Evolutionary conservation across 768 basidiomycete species (phyloP), one percentile per base, ranked within the genome.

Genomic region (Tylopilus vinaceipallidus): DNA sequence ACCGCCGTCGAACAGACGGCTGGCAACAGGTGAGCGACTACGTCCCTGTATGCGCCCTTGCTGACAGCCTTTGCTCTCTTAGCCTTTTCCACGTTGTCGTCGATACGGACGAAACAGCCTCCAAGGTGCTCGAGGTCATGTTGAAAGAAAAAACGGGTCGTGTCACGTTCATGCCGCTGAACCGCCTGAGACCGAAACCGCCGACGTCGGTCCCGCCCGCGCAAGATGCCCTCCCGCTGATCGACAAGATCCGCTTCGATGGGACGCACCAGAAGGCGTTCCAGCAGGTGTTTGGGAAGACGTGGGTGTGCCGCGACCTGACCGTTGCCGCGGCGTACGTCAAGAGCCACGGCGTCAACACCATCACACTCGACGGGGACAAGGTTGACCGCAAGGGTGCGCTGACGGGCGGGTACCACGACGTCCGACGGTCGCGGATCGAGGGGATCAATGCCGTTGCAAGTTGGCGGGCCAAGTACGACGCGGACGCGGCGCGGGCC

Each of bases 121-220:
- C 85, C 3, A 83, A 80, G 62, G 84, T 98, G n/a, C 81, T 99
- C 12, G 90, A 97, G 17, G 75, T 88, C 56, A 98, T 99, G 95
- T 73, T 94, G 59, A 84, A 84, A 61, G 94, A 98, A 65, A 91
- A 89, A 66, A 88, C 83, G 11, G 97, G 95, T 2, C 85, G 97
- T 43, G 90, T 99, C 8, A 99, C 97, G 0, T 98, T 98, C 72
- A 95, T 99, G 87, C 97, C 97, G 17, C 80, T 99, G 34, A 98
- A 98, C 68, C 87, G 97, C 13, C 82, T 99, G 50, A 86, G 87
- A 59, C 87, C 88, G 45, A 91, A 88, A 55, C 76, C 76, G 32
- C 73, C 76, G 1, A 74, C 79, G 0, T 62, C 60, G 12, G 73
- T 81, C 17, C 86, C 86, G 9, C 80, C 78, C 39, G 86, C 84